Conservation (phyloP, 768 basidiomycete genomes). For the Mycena latifolia region DNA sequence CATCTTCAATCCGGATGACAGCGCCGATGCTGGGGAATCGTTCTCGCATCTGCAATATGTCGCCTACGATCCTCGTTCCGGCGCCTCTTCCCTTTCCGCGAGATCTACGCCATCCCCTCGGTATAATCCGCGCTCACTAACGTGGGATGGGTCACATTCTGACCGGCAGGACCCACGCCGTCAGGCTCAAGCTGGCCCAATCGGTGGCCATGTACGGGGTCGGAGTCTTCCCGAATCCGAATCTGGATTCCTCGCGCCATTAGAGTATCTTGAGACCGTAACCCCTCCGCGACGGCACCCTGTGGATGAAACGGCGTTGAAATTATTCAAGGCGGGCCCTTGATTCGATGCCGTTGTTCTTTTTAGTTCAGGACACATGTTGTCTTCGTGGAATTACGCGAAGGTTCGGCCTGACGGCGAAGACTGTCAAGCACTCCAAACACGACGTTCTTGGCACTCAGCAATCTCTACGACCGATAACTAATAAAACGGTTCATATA, state of each 20-base stretch:
- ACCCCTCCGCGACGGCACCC: conserved; percentile 77
- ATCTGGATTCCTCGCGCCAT: conserved; percentile 62
- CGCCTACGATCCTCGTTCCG: conserved; percentile 51
- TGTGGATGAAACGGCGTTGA: conserved; percentile 67
- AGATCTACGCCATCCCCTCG: conserved; percentile 33
- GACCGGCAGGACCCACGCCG: conserved; percentile 51
- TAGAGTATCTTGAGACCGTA: conserved; percentile 75
- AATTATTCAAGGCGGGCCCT: conserved; percentile 46
- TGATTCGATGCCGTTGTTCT: conserved; percentile 11
- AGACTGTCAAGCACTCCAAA: conserved; percentile 1
- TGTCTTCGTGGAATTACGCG: conserved; percentile 7
- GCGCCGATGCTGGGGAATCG: conserved; percentile 47
- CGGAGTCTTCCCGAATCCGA: conserved; percentile 30
- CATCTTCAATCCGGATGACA: conserved; percentile 57
- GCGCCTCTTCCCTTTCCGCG: conserved; percentile 35
- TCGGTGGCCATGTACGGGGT: conserved; percentile 21
- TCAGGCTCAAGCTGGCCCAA: conserved; percentile 44
- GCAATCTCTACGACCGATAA: not conserved
- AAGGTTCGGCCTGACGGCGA: conserved; percentile 18
- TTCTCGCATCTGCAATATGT: conserved; percentile 59
- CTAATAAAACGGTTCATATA: conserved; percentile 10
- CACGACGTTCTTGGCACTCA: conserved; percentile 4
- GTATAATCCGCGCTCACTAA: conserved; percentile 28
- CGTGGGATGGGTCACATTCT: conserved; percentile 28
- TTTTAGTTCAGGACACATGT: not conserved